Evolutionary conservation across 345 rosid genomes (phyloP), one percentile per base, ranked within the genome.

Genomic region (Citropsis articulata): DNA sequence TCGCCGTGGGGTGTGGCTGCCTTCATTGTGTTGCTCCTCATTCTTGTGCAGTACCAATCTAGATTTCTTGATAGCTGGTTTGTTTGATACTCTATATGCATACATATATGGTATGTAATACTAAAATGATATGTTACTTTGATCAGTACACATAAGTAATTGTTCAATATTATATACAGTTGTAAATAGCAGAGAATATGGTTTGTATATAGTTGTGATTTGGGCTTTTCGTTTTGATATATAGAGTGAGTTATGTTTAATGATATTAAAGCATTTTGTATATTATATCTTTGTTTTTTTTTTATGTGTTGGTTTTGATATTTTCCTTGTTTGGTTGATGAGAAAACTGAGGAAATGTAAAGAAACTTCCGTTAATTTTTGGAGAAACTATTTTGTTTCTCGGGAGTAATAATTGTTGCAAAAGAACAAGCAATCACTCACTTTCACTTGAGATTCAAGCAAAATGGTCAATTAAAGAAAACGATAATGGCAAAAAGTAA

Each of bases 1-100:
- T 93, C 96, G 18, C 99, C 99, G 6, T 95, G 99, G 99, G 91
- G 87, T 5, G 99, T 93, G 78, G 98, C 97, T 19, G 99, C 93
- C 68, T 57, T 93, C 38, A 94, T 96, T 53, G 91, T 92, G 75
- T 21, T 96, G 81, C 73, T 94, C 22, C 90, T 96, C 40, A 77
- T 96, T 60, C 80, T 96, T 89, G 69, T 90, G 75, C 91, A 89
- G 74, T 94, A 77, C 75, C 99, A 89, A 75, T 91, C 97, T n/a
- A 69, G 80, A 66, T 88, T 92, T 71, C 92, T 87, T 61, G 99
- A 89, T 35, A 80, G 85, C 81, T 91, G 97, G 98, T 82, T 86
- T 74, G 59, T 69, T 53, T 85, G 78, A 75, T 30, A 81, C 36
- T 6, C 1, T 69, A 2, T 65, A n/a, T n/a, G 24, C 2, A 21